Base-by-base conservation (phyloP, 108 stramenopile genomes). In the Nitzschia putrida region DNA sequence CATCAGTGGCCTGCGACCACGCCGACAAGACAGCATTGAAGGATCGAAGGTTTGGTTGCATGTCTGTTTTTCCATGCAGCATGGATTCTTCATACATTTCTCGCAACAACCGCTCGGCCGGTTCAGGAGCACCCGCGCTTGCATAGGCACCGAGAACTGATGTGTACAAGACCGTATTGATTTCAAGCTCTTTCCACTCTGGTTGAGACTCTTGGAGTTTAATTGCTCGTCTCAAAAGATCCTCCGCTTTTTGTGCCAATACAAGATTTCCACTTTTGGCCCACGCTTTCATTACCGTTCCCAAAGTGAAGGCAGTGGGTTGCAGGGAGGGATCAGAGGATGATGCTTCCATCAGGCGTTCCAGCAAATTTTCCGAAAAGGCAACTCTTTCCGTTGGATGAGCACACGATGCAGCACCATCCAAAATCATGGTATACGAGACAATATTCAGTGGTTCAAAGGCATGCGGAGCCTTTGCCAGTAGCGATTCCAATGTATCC, bases 11-110 rank as follows among this genome's bases (percentile, higher is more conserved):
- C 43, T 63, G 61, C 21, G 80, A 77, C 60, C 70, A 77, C 0
- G 80, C 71, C 38, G 65, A 56, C 50, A 77, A 25, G 18, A 77
- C 66, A 0, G 76, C 58, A 34, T 77, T 77, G 69, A 77, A 77
- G 50, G 69, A 63, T 25, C 63, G 52, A 9, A 74, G 42, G 23
- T 66, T 74, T 23, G 76, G 76, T 21, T 53, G 40, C 22, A 69
- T 57, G 7, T 52, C 26, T 10, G 43, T 8, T 25, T 69, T 68
- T 9, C 44, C 67, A 25, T 64, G 41, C 34, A 58, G 20, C 24
- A 55, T 29, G n/a, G 51, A 77, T 29, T 71, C 74, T 39, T 52
- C 42, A 50, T 61, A 77, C 76, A 77, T 77, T 66, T 66, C 64
- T 9, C 58, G 68, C 13, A 77, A 42, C 47, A 70, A 38, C 8